phyloP scores from a whole-genome alignment of 139 green algal genomes.

The Limnomonas spitsbergensis region DNA sequence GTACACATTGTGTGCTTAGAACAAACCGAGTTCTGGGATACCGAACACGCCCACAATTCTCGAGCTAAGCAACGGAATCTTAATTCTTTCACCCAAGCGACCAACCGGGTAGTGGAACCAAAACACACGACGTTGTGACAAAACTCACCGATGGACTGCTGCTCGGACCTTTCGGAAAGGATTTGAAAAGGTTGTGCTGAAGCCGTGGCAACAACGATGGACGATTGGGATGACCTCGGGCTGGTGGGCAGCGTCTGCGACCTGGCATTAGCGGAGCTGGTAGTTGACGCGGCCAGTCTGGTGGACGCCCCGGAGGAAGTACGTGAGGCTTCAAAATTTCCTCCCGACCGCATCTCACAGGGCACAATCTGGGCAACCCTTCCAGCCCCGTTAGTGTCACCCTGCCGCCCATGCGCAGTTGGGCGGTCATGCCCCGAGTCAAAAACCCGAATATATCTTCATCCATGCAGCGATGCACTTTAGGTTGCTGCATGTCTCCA shows the following conservation, averaged over 20 bases:
- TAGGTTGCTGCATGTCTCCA: neutral
- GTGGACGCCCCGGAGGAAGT: neutral
- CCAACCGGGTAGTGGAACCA: too few relatives aligned
- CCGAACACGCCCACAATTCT: too few relatives aligned
- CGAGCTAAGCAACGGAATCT: too few relatives aligned
- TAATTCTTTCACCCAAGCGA: too few relatives aligned
- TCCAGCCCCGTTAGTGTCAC: too few relatives aligned
- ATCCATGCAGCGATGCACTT: neutral
- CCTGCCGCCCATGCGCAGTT: neutral
- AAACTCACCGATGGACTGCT: too few relatives aligned
- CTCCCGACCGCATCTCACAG: neutral
- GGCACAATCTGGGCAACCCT: neutral
- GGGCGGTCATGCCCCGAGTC: neutral
- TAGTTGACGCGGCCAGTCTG: neutral
- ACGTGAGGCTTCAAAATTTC: neutral
- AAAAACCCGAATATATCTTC: neutral
- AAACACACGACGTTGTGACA: too few relatives aligned
- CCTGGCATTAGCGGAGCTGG: neutral
- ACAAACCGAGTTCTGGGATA: too few relatives aligned
- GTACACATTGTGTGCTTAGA: too few relatives aligned
- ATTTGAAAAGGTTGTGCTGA: too few relatives aligned
- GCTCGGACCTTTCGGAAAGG: too few relatives aligned
- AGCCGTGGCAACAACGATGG: too few relatives aligned
- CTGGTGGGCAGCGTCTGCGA: neutral
- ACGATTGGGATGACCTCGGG: neutral